Evolutionary conservation across 345 rosid genomes (phyloP), one percentile per base, ranked within the genome.

Genomic region (Capsella bursapastoris): DNA sequence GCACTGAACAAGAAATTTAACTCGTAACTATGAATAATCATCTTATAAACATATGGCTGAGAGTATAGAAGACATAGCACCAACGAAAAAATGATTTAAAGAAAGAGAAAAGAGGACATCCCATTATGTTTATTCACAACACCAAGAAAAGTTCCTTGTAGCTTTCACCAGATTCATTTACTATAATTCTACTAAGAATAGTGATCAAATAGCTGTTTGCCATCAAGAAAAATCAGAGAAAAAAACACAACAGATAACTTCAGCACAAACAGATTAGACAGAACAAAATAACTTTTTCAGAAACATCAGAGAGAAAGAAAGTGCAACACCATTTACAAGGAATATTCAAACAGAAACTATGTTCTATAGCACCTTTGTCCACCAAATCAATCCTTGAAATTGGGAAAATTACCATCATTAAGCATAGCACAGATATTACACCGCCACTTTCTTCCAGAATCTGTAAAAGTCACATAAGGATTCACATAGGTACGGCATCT

Each of bases 381-480:
- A 57, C 25, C 40, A 62, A 64, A 62, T 15, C 3, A 38, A 45
- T 55, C 8, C 29, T 70, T 13, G 22, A 25, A 51, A 49, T 41
- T 27, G 38, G 38, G 49, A 67, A 15, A 68, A 34, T 83, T 87
- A 96, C 99, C 99, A 37, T 96, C 99, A 83, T 96, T 96, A 40
- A 87, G 95, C 73, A 92, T 80, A 48, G 92, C 65, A 79, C 98
- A 96, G 63, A 96, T 87, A 85, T 96, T 96, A 86, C 99, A 96
- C 18, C 98, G 91, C 99, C 99, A 96, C 85, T 96, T 96, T 77
- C 97, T 86, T 83, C 99, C 99, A 69, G 93, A 84, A 84, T 96
- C 99, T 0, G 95, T 81, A 83, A 96, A 96, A 4, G 87, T 83
- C 73, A 96, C 90, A 78, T 81, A 87, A 22, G 99, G 99, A 84